phyloP scores from a whole-genome alignment of 139 green algal species.

The Chlamydomonas schloesseri region DNA sequence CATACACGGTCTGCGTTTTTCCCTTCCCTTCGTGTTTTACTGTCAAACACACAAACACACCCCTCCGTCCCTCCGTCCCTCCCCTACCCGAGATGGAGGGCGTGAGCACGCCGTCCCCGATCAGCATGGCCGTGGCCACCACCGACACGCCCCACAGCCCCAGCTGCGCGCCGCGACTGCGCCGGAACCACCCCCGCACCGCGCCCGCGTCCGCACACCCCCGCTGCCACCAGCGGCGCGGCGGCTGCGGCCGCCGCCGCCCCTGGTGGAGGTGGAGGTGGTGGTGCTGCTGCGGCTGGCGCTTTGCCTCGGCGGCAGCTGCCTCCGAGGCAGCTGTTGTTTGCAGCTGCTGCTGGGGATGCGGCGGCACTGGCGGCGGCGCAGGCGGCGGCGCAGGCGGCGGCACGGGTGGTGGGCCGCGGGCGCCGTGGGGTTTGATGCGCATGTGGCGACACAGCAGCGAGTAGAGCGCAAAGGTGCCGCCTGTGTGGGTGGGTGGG shows the following conservation, averaged over 20 bases:
- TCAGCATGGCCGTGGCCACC: constrained; percentile 44
- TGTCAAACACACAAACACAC: no score
- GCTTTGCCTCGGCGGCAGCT: no score
- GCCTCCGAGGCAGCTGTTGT: no score
- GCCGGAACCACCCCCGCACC: background rate
- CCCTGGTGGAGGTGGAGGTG: no score
- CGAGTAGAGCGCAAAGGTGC: constrained; percentile 83
- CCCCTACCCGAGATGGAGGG: constrained; percentile 50
- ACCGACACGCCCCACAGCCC: constrained; percentile 39
- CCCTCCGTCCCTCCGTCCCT: background rate
- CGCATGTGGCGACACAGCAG: constrained; percentile 66
- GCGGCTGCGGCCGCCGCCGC: no score
- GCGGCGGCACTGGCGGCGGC: background rate
- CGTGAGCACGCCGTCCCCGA: constrained; percentile 60
- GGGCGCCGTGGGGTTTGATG: constrained; percentile 47
- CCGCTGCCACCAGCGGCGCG: background rate
- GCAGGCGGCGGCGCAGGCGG: background rate
- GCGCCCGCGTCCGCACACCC: background rate
- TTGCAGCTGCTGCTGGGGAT: no score
- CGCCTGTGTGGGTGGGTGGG: constrained; percentile 58
- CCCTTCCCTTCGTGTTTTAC: no score
- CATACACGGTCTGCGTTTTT: no score
- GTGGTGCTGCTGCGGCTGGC: no score
- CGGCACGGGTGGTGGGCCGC: background rate
- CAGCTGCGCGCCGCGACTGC: background rate